phyloP scores from a whole-genome alignment of 2,329 filamentous ascomycete genomes.

The Apiospora aurea region DNA sequence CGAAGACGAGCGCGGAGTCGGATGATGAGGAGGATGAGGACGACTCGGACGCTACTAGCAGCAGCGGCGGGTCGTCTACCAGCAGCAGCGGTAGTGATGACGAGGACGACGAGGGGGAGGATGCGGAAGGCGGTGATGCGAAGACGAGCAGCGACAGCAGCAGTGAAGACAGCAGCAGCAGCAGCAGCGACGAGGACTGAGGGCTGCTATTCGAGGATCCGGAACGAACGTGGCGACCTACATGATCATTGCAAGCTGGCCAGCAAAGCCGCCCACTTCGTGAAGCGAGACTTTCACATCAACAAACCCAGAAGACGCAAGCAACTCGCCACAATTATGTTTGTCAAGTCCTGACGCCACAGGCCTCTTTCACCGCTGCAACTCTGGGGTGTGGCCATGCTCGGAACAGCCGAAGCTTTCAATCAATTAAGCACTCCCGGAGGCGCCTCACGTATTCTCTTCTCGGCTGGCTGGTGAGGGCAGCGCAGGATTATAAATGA shows the following conservation, averaged over 20 bases:
- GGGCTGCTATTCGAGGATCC: background rate
- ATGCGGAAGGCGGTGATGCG: background rate
- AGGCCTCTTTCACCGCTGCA: background rate
- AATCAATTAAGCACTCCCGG: background rate
- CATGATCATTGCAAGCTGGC: background rate
- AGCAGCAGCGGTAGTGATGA: constrained; percentile 12
- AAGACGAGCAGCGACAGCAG: constrained; percentile 11
- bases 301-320: background rate
- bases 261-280: background rate
- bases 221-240: background rate
- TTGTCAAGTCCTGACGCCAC: background rate
- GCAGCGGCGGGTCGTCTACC: background rate
- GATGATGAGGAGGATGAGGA: background rate
- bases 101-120: background rate
- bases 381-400: background rate
- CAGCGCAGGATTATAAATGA: background rate
- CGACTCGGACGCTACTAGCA: background rate
- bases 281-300: background rate
- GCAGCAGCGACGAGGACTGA: constrained; percentile 24
- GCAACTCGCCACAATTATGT: background rate
- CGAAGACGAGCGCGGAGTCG: constrained; percentile 23
- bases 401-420: background rate
- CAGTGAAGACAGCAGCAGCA: constrained; percentile 9
- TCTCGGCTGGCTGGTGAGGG: background rate
- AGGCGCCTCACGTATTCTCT: background rate